Base-by-base conservation (phyloP, 306 rosid genomes). In the Castanopsis chinensis region DNA sequence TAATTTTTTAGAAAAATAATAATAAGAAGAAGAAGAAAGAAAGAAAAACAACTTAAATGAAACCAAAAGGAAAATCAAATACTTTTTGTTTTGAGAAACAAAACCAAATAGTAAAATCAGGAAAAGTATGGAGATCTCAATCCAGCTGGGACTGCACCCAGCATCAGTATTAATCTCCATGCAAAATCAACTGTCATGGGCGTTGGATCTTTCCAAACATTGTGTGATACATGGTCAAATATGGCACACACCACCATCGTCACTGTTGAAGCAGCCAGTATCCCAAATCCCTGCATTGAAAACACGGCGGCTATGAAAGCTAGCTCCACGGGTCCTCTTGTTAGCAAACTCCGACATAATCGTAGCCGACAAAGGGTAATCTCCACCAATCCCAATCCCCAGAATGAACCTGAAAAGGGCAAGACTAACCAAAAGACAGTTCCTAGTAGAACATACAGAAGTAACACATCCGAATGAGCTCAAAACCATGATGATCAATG, bases 331-430 rank as follows among this genome's bases (percentile, higher is more conserved):
- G 0, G 97, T 90, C 59, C 52, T 83, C 85, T 87, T 87, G 83
- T 92, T 92, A 1, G 97, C 95, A 57, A 90, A 92, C 76, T 92
- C 97, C 8, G 97, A 92, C 97, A 92, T 92, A 37, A 92, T 92
- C 32, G 97, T 90, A 0, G 97, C 86, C 3, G 95, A 92, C 6
- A 92, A 49, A 0, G 97, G 97, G 52, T 92, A 90, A 78, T 92
- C 97, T 15, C 95, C 95, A 0, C 97, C 97, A n/a, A 92, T 92
- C 23, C 95, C 97, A 2, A 92, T 27, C 0, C 97, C 97, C 20
- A 92, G 83, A 4, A 85, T 3, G 82, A 92, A 92, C 64, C 97
- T 78, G 85, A 91, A 92, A 86, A 92, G 82, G 5, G 86, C 89
- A 3, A 90, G 87, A 20, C 83, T 79, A 20, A 77, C 60, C 0